phyloP scores from a whole-genome alignment of 305 asterid species.

The Fraxinus nigra region DNA sequence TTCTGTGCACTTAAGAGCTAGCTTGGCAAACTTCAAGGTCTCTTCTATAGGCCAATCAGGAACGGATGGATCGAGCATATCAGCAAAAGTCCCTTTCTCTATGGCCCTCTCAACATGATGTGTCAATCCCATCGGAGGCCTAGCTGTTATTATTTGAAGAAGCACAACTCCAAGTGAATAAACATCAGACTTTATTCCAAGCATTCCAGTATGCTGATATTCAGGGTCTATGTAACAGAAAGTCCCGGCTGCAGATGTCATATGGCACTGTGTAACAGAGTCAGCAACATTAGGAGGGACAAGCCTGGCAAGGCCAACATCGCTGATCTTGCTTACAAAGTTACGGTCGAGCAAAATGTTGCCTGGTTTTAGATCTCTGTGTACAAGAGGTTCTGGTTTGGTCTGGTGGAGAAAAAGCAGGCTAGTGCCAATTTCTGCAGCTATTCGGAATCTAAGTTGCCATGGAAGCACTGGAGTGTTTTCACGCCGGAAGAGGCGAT shows the following conservation, averaged over 20 bases:
- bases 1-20: constrained; percentile 31
- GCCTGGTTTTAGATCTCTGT: constrained; percentile 5
- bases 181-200: constrained; percentile 33
- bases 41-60: constrained; percentile 39
- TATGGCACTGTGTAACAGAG: background rate
- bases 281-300: constrained; percentile 10
- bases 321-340: background rate
- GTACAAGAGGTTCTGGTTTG: constrained; percentile 6
- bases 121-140: constrained; percentile 39
- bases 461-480: constrained; percentile 4
- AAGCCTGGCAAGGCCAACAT: constrained; percentile 11
- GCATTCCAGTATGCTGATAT: constrained; percentile 5
- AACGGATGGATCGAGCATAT: constrained; percentile 32
- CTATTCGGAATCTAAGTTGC: constrained; percentile 9
- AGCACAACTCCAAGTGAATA: constrained; percentile 36
- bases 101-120: constrained; percentile 36
- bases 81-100: constrained; percentile 28
- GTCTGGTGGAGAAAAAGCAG: constrained; percentile 11
- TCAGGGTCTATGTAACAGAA: constrained; percentile 8
- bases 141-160: constrained; percentile 37
- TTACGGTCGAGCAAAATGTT: constrained; percentile 12
- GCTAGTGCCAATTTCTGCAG: constrained; percentile 8
- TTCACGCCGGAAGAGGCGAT: constrained; percentile 2
- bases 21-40: constrained; percentile 22
- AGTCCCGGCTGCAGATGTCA: constrained; percentile 13